Conservation (phyloP, 306 rosid genomes). For the Argentina anserina region DNA sequence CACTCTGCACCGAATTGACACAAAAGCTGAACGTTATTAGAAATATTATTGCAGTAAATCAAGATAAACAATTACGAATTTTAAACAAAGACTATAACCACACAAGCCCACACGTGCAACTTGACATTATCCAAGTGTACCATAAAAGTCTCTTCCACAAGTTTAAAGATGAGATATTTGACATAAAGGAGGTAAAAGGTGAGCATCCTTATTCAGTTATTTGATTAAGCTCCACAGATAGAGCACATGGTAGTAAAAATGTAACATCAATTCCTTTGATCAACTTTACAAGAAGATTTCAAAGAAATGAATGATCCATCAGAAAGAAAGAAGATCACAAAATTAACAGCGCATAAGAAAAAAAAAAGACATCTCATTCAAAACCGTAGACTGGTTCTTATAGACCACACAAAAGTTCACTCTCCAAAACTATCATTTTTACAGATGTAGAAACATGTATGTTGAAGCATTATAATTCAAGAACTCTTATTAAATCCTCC, state of each 20-base stretch:
- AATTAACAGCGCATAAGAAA: background rate
- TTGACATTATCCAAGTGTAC: background rate
- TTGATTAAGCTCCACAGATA: background rate
- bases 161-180: background rate
- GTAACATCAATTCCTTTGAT: background rate
- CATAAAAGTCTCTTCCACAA: background rate
- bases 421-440: background rate
- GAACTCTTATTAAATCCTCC: background rate
- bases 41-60: background rate
- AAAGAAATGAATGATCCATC: background rate
- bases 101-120: background rate
- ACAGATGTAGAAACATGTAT: background rate
- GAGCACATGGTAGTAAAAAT: background rate
- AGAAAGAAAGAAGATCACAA: background rate
- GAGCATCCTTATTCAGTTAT: background rate
- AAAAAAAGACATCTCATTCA: background rate
- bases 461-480: background rate
- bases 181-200: background rate
- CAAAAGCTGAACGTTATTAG: constrained; percentile 9
- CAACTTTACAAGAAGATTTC: background rate
- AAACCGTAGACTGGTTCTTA: background rate
- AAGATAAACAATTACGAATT: background rate
- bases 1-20: constrained; percentile 51
- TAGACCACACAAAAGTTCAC: background rate
- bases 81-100: background rate